Evolutionary conservation across 805 yeast genomes (phyloP), one percentile per base, ranked within the genome.

Genomic region (Wickerhamomyces mucosus): DNA sequence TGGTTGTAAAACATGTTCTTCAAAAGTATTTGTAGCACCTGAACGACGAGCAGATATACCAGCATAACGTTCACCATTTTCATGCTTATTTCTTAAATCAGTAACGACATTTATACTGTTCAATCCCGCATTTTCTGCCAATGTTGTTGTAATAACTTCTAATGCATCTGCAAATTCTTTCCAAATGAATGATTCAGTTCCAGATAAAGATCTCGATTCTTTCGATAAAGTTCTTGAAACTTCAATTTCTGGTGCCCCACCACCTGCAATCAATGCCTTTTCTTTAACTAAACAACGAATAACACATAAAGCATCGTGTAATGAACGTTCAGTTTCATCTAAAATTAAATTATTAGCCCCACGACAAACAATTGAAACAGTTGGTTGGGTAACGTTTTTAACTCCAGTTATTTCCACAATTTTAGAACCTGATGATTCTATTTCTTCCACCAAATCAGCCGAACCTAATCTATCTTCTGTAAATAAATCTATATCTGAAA

Each of bases 191-290:
- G 95, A 78, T 58, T 89, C 97, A 32, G 92, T 75, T 3, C 98
- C 99, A 31, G 92, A 65, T 5, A 95, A 76, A 48, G 81, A 78
- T 62, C 89, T 89, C 39, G 97, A 96, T 26, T 81, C 78, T 48
- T 78, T 88, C 55, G 79, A 82, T 51, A 92, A 95, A 10, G 96
- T 95, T 59, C 83, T 83, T 9, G 96, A 81, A 94, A 92, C 89
- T 48, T 86, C 69, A 94, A 92, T 78, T 53, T 89, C 98, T 28
- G 97, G 95, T 6, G 98, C 97, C 48, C 97, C 98, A 41, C 98
- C 99, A 48, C 99, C 99, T 11, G 97, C 96, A 61, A 92, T 86
- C 52, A 96, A 83, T 48, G 89, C 76, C 13, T 95, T 82, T 48
- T 85, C 94, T 45, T 72, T 76, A 81, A 55, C 94, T 64, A 40